phyloP scores from a whole-genome alignment of 2,329 filamentous ascomycete species.

The Cercospora sp. region DNA sequence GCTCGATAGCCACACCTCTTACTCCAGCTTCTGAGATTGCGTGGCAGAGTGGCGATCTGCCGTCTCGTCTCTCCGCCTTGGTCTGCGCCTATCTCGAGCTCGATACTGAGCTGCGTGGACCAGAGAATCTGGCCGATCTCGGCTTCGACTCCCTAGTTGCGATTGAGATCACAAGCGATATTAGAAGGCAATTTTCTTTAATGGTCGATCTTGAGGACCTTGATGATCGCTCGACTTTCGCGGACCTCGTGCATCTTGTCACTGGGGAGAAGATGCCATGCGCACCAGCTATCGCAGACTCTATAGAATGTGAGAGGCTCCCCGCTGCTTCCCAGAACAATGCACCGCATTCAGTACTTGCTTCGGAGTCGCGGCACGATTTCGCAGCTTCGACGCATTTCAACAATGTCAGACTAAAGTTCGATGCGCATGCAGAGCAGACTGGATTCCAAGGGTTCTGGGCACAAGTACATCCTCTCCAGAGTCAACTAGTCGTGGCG shows the following conservation, averaged over 20 bases:
- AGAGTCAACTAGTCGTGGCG: conserved; percentile 9
- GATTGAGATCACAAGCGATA: conserved; percentile 12
- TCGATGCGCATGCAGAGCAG: neutral
- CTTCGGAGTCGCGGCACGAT: too few relatives aligned
- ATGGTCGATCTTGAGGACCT: conserved; percentile 1
- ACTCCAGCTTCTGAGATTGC: conserved; percentile 2
- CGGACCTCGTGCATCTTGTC: conserved; percentile 4
- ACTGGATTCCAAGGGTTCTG: conserved; percentile 14
- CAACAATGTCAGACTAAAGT: neutral
- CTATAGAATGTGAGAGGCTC: too few relatives aligned
- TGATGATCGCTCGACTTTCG: neutral
- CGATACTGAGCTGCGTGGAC: neutral
- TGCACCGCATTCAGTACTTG: neutral
- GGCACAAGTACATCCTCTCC: conserved; percentile 10
- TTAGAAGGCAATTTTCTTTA: conserved; percentile 1
- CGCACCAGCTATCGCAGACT: neutral
- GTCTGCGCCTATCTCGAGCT: conserved; percentile 1
- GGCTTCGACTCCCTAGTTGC: conserved; percentile 11
- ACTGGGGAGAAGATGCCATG: neutral
- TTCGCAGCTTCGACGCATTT: neutral
- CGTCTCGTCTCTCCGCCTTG: neutral
- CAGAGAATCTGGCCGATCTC: conserved; percentile 3
- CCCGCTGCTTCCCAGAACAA: accelerated
- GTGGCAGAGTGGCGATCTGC: neutral
- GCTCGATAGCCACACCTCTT: neutral